Evolutionary conservation across 192 early-diverging fungal species (phyloP), one percentile per base, ranked within the genome.

Genomic region (Polychytrium aggregatum): DNA sequence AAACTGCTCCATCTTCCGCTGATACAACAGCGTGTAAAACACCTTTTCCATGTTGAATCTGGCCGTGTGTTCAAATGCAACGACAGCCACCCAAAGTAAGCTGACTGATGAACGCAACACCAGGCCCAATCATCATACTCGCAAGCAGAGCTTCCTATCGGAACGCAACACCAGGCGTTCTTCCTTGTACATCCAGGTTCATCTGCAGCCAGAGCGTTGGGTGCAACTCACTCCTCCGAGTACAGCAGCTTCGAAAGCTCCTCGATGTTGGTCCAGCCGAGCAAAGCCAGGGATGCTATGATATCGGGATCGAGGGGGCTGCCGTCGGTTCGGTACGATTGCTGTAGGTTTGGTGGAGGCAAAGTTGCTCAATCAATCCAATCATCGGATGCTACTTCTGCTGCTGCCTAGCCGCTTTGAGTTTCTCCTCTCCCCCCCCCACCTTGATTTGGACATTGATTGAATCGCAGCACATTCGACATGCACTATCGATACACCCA

Each of bases 1-100:
- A 37, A 76, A 55, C 26, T 50, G 41, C n/a, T 76, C 67, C 51
- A 37, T 44, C 53, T 77, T 76, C 18, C 67, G 52, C 44, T 54
- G 50, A 21, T 57, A 50, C 17, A 78, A 45, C 4, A 78, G 55
- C 44, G 66, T 57, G 52, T 78, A 78, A 47, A 78, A 78, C 11
- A 68, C 56, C 49, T 78, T 78, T 44, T 76, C 76, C 35, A 57
- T 52, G 35, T 62, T 63, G 26, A 36, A 34, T n/a, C 26, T 37
- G 2, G 34, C 9, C 2, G 27, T 35, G 16, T 44, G 24, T 17
- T 46, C 17, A 3, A 25, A 26, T 27, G 36, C 38, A n/a, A 64
- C 3, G 16, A 56, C 24, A 3, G 28, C 18, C 3, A n/a, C n/a
- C n/a, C n/a, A n/a, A n/a, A n/a, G n/a, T n/a, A n/a, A n/a, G n/a